A percentile compares a stretch with the other conserved stretches of the same genome.
Conservation (phyloP, 1,139 yeast genomes). For the Suhomyces taliae region DNA sequence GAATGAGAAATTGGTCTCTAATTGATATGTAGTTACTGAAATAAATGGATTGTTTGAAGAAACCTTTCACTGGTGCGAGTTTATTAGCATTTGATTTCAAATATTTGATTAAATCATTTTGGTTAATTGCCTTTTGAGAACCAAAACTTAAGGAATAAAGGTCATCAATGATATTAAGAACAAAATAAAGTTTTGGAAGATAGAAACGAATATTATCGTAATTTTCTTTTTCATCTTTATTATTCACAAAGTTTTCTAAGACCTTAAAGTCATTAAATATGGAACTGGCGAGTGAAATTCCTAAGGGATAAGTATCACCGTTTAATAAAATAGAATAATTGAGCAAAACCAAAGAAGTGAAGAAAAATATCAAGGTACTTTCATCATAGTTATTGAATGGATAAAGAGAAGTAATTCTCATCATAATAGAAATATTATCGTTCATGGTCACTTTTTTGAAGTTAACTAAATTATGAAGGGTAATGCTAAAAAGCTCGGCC, state of each 20-base stretch:
- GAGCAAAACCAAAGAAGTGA: constrained; percentile 49
- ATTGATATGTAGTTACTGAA: constrained; percentile 22
- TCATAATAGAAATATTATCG: constrained; percentile 39
- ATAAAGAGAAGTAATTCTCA: constrained; percentile 43
- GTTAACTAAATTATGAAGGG: constrained; percentile 50
- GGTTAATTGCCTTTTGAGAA: constrained; percentile 39
- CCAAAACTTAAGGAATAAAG: constrained; percentile 61
- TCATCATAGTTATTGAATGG: constrained; percentile 37
- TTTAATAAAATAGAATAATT: constrained; percentile 58
- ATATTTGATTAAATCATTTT: constrained; percentile 17
- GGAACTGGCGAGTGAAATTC: constrained; percentile 53
- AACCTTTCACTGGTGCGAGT: constrained; percentile 11
- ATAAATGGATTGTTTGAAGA: constrained; percentile 8
- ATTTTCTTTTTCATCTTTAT: constrained; percentile 16
- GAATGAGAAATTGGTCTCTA: constrained; percentile 16
- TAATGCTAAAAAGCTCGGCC: constrained; percentile 50
- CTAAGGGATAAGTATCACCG: constrained; percentile 58
- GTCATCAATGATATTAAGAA: constrained; percentile 53
- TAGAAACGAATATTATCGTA: constrained; percentile 41
- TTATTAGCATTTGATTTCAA: constrained; percentile 17
- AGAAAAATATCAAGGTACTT: constrained; percentile 36
- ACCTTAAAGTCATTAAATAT: constrained; percentile 61
- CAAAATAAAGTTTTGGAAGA: constrained; percentile 51
- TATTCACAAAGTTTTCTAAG: constrained; percentile 36
- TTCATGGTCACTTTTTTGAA: constrained; percentile 31